Evolutionary conservation across 106 monocot genomes (phyloP).

Genomic region (Dendrobium officinale): DNA sequence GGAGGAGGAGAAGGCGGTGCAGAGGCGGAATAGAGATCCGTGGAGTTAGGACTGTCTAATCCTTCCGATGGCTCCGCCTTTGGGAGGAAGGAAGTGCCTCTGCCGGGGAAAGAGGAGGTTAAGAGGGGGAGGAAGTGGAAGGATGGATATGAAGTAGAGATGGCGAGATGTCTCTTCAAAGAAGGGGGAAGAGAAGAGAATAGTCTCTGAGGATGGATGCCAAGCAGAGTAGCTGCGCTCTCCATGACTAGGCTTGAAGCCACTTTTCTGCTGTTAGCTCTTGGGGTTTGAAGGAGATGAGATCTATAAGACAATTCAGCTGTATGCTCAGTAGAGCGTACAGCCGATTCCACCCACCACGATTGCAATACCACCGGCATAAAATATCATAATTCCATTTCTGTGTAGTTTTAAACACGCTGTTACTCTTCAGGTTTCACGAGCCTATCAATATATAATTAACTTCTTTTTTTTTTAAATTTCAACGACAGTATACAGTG

Average conservation of each 20-base stretch:
- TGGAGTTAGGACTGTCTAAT: not conserved
- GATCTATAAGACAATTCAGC: not conserved
- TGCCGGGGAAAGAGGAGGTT: not conserved
- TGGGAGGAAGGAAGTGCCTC: not conserved
- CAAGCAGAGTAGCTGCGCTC: not conserved
- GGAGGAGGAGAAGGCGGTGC: not conserved
- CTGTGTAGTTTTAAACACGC: no score
- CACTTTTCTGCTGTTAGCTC: not conserved
- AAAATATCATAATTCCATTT: no score
- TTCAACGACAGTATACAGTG: no score
- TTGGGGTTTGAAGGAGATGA: not conserved
- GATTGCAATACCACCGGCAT: no score
- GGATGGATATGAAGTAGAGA: not conserved
- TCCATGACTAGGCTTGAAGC: not conserved
- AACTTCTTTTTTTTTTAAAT: no score
- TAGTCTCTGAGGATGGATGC: not conserved
- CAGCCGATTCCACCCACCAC: not conserved
- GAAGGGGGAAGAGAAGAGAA: not conserved
- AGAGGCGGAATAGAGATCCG: not conserved
- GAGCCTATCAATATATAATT: no score
- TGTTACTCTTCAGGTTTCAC: no score
- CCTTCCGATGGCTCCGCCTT: conserved; percentile 2
- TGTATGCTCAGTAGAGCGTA: not conserved
- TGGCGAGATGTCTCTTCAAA: not conserved
- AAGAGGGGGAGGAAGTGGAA: not conserved